These are phyloP conservation scores for Lactarius trivialis DNA, from an alignment of 768 basidiomycete species.

Conservation along the genomic window DNA sequence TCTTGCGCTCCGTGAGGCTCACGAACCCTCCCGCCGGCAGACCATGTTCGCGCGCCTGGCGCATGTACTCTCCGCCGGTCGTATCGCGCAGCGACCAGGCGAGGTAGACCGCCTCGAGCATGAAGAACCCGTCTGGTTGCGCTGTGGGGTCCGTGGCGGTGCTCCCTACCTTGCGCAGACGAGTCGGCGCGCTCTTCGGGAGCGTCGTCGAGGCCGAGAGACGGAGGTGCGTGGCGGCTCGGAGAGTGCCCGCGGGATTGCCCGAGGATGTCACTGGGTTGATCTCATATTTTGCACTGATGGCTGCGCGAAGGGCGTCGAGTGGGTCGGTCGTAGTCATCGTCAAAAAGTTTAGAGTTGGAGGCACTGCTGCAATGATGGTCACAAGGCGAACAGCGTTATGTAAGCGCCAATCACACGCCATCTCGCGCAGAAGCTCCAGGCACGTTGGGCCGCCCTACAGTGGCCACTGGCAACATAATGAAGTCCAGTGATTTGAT, in stretches of 20 bases:
- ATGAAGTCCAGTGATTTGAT: no score
- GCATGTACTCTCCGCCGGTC: constrained; percentile 81
- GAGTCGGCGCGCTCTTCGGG: constrained; percentile 70
- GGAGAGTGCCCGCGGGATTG: constrained; percentile 42
- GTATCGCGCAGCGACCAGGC: constrained; percentile 74
- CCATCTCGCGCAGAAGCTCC: no score
- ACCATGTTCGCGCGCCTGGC: constrained; percentile 69
- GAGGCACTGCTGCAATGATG: background rate
- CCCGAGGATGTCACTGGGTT: constrained; percentile 9
- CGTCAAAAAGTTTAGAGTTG: background rate
- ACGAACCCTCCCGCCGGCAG: constrained; percentile 65
- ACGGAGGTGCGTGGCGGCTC: constrained; percentile 57
- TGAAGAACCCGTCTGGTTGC: constrained; percentile 55
- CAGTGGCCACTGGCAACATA: no score
- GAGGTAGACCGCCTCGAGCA: constrained; percentile 77
- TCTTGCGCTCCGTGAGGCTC: constrained; percentile 80
- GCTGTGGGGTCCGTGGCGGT: constrained; percentile 35
- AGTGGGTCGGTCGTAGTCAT: constrained; percentile 19
- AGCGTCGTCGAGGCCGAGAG: constrained; percentile 47
- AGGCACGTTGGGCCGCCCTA: no score
- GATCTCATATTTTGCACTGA: constrained; percentile 13
- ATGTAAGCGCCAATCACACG: background rate
- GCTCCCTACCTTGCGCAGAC: constrained; percentile 63
- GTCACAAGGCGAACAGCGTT: background rate
- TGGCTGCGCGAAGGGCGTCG: constrained; percentile 18